These are phyloP conservation scores for Hanseniaspora thailandica DNA, from an alignment of 805 yeast genomes.

Conservation along the genomic window DNA sequence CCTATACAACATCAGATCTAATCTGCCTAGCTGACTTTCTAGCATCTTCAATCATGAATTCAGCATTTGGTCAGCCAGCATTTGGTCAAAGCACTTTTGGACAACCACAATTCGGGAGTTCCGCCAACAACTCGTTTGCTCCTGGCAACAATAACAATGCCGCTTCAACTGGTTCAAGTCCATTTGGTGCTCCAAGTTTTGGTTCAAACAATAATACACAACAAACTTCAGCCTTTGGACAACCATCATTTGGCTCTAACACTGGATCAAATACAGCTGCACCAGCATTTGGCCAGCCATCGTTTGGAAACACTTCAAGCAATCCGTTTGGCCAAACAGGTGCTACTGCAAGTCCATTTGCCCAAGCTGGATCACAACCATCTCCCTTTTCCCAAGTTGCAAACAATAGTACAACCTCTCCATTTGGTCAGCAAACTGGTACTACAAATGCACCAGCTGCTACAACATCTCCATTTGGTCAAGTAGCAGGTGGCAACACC, in stretches of 20 bases:
- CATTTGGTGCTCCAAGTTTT: slow-evolving; percentile 3
- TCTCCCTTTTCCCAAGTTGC: background rate
- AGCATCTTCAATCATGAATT: background rate
- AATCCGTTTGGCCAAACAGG: slow-evolving; percentile 1
- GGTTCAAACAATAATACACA: slow-evolving; percentile 16
- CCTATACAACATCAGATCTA: background rate
- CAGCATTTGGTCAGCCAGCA: slow-evolving; percentile 17
- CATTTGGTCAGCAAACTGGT: background rate
- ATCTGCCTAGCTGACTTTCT: background rate
- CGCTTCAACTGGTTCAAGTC: background rate
- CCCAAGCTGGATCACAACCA: background rate
- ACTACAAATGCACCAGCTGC: background rate
- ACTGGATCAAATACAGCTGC: background rate
- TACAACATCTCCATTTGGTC: background rate
- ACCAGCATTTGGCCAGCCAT: slow-evolving; percentile 2
- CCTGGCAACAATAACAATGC: background rate
- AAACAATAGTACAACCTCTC: background rate
- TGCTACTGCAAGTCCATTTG: background rate
- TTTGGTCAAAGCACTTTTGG: slow-evolving; percentile 18
- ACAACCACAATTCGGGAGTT: slow-evolving; percentile 15
- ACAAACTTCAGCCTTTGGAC: slow-evolving; percentile 21
- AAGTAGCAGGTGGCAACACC: background rate
- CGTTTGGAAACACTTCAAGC: background rate
- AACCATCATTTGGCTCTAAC: slow-evolving; percentile 21
- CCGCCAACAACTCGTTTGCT: slow-evolving; percentile 11